Conservation (phyloP, 441 rosid species). For the Aleurites moluccanus region DNA sequence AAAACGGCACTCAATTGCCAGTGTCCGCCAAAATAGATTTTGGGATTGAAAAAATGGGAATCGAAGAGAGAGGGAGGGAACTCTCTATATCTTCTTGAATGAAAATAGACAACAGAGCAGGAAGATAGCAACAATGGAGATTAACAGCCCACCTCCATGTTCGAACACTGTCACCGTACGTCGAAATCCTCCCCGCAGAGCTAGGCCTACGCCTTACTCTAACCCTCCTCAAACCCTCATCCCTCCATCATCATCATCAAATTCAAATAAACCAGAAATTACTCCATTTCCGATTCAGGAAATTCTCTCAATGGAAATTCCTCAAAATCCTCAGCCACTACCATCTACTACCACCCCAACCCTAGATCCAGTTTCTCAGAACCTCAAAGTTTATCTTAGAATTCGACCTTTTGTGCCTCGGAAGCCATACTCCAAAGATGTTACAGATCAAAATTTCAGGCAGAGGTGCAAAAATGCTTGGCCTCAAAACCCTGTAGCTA, state of each 20-base stretch:
- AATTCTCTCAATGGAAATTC: constrained; percentile 47
- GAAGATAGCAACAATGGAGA: constrained; percentile 31
- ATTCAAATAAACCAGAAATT: constrained; percentile 29
- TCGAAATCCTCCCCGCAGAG: constrained; percentile 78
- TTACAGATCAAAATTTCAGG: constrained; percentile 8
- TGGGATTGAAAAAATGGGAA: not conserved
- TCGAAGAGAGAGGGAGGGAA: not conserved
- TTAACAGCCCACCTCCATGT: constrained; percentile 41
- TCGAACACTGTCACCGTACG: constrained; percentile 63
- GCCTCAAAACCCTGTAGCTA: constrained; percentile 55
- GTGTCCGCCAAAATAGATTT: not conserved
- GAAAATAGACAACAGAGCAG: too few species aligned
- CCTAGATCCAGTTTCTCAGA: constrained; percentile 33
- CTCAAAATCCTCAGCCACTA: constrained; percentile 32
- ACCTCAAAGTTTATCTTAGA: constrained; percentile 70
- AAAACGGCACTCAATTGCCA: not conserved
- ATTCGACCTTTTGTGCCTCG: constrained; percentile 46
- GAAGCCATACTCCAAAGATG: constrained; percentile 21
- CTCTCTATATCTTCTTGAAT: too few species aligned
- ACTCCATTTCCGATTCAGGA: constrained; percentile 68
- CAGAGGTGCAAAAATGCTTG: constrained; percentile 56
- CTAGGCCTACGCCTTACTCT: constrained; percentile 61
- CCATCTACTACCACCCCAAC: constrained; percentile 11
- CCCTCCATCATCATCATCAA: constrained; percentile 4
- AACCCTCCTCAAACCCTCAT: constrained; percentile 19